Base-by-base conservation (phyloP, 306 rosid genomes). In the Prunus dulcis region DNA sequence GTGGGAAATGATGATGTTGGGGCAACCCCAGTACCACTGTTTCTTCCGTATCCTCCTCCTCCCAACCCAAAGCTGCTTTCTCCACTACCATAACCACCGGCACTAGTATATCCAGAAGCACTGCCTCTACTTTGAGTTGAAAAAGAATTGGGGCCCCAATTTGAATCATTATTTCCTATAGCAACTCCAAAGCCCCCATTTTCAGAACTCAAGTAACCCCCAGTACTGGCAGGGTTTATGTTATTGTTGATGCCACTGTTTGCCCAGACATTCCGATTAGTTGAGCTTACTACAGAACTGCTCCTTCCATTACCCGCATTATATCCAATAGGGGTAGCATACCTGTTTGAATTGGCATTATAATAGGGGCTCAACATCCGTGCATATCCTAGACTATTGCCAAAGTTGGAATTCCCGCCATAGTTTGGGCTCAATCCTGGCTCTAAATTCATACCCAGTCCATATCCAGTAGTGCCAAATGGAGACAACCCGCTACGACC, bases 191-290 rank as follows among this genome's bases (percentile, higher is more conserved):
- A 92, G 65, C 76, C 73, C 20, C 92, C 97, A 75, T 78, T 82
- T 82, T 89, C 92, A 22, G 98, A 82, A 81, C 87, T 87, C 82
- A 90, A 66, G 84, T 86, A 86, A 52, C 93, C 77, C 75, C 89
- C 87, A 0, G 88, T 80, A 70, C 81, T 82, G 19, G 84, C 57
- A 3, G 89, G 78, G 76, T 85, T 88, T 47, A 71, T 84, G 74
- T 88, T 85, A 81, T 69, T 87, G 65, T 47, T 85, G 41, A 91
- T 78, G 80, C 87, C 82, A 10, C 96, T 93, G 67, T 86, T 91
- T 82, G 93, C 98, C 98, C 98, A 92, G 32, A 93, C 88, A 88
- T 88, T 96, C 74, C 96, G 87, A 71, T 93, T 64, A 25, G 96
- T 34, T 56, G 98, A 86, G 88, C 70, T 91, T 82, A 89, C 74